Percentiles rank a stretch among this genome's conserved stretches.
phyloP scores from a whole-genome alignment of 768 basidiomycete species.

The Russula compacta region DNA sequence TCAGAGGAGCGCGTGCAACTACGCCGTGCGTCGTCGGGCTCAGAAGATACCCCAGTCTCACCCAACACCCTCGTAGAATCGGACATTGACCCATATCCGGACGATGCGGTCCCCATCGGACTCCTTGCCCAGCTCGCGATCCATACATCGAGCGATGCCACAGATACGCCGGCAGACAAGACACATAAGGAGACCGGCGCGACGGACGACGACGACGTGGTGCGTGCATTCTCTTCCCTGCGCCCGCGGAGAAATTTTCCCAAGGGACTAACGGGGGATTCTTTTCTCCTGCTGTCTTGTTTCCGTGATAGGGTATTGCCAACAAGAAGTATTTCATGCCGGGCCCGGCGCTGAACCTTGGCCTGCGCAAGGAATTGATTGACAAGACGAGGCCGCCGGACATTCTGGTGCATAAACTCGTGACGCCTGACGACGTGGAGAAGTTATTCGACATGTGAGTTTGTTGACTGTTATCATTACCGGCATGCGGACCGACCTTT shows the following conservation, averaged over 20 bases:
- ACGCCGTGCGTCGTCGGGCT: slow-evolving; percentile 7
- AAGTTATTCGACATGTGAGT: slow-evolving; percentile 78
- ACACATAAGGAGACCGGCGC: slow-evolving; percentile 19
- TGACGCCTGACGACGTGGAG: slow-evolving; percentile 70
- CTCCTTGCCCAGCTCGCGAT: slow-evolving; percentile 65
- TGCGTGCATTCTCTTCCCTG: slow-evolving; percentile 5
- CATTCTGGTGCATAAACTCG: slow-evolving; percentile 71
- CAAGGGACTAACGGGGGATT: neutral
- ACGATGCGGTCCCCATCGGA: slow-evolving; percentile 65
- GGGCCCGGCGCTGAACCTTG: slow-evolving; percentile 66
- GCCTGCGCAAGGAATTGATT: slow-evolving; percentile 59
- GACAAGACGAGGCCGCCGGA: slow-evolving; percentile 76
- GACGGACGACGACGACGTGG: slow-evolving; percentile 25
- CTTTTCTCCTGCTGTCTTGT: neutral
- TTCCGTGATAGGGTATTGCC: slow-evolving; percentile 53
- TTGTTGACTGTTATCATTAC: neutral
- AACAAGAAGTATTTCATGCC: slow-evolving; percentile 76
- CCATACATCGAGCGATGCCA: slow-evolving; percentile 40
- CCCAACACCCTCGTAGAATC: slow-evolving; percentile 23
- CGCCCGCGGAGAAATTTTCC: slow-evolving; percentile 22
- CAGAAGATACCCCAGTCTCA: slow-evolving; percentile 16
- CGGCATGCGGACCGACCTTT: neutral
- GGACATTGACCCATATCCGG: slow-evolving; percentile 32
- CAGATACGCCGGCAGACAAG: slow-evolving; percentile 17
- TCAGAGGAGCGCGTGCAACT: neutral